Conservation (phyloP, 352 stramenopile genomes). For the Phytopythium mirpurense region DNA sequence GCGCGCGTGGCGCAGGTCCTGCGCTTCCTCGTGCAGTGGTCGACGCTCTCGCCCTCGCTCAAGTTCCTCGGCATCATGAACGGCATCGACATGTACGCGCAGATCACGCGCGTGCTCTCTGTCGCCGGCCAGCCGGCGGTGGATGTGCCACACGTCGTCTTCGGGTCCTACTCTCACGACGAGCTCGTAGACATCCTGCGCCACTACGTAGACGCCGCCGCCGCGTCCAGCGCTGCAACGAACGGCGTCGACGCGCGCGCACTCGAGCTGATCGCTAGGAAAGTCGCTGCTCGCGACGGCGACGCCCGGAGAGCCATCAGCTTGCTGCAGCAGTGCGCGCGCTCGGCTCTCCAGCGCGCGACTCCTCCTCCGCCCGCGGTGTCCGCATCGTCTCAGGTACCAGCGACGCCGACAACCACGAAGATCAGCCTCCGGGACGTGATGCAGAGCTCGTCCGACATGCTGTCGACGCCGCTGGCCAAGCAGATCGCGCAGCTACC, state of each 20-base stretch:
- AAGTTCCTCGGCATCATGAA: conserved; percentile 73
- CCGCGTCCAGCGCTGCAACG: background rate
- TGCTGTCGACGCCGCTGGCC: conserved; percentile 30
- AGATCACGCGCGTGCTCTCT: conserved; percentile 27
- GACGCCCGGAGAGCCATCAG: conserved; percentile 57
- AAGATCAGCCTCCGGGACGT: conserved; percentile 36
- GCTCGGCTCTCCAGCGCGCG: conserved; percentile 23
- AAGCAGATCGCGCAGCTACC: conserved; percentile 61
- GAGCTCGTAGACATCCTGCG: conserved; percentile 45
- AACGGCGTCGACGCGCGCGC: conserved; percentile 32
- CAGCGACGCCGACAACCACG: background rate
- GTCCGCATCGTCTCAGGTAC: background rate
- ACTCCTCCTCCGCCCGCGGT: background rate
- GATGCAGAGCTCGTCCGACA: conserved; percentile 24
- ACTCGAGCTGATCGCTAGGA: conserved; percentile 61
- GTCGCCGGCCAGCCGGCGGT: conserved; percentile 8
- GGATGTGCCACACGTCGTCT: conserved; percentile 41
- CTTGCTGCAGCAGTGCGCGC: conserved; percentile 54
- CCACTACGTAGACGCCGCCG: conserved; percentile 24
- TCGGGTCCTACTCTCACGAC: conserved; percentile 50
- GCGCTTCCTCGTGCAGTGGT: conserved; percentile 55
- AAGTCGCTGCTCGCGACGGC: conserved; percentile 59
- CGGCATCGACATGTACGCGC: conserved; percentile 66
- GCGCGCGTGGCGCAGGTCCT: conserved; percentile 44
- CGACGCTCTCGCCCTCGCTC: conserved; percentile 27